A percentile compares a stretch with the other conserved stretches of the same genome.
Evolutionary conservation across 495 filamentous ascomycete genomes (phyloP).

Genomic region (Trichocladium antarcticum): DNA sequence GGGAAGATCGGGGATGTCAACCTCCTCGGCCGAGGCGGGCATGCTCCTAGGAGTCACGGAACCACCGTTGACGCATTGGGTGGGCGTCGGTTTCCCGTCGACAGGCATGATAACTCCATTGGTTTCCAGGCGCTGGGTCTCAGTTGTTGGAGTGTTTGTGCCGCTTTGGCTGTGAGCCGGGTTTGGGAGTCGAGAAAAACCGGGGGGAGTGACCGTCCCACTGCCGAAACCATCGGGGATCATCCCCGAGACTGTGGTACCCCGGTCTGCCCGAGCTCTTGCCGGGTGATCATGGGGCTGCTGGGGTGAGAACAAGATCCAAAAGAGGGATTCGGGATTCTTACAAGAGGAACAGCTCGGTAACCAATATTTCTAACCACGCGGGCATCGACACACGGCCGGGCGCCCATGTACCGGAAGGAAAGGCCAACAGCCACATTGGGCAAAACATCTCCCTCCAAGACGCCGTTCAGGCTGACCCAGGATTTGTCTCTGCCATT

Average conservation of each 20-base stretch:
- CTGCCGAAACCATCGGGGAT: too few relatives aligned
- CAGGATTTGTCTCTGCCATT: conserved; percentile 35
- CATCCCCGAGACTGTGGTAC: neutral
- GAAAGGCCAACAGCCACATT: conserved; percentile 35
- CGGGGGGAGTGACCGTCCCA: too few relatives aligned
- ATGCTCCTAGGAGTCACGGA: neutral
- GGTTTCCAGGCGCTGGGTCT: too few relatives aligned
- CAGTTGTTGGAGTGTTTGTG: too few relatives aligned
- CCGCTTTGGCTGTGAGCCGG: too few relatives aligned
- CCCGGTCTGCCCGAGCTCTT: neutral
- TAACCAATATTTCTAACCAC: conserved; percentile 29
- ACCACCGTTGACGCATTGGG: too few relatives aligned
- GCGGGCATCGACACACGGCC: conserved; percentile 25
- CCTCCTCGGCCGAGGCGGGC: neutral
- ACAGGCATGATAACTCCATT: too few relatives aligned
- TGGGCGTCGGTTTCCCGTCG: too few relatives aligned
- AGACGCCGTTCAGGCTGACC: conserved; percentile 40
- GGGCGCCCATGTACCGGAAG: conserved; percentile 21
- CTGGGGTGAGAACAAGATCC: neutral
- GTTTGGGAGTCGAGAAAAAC: too few relatives aligned
- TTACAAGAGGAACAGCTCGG: conserved; percentile 29
- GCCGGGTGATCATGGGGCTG: conserved; percentile 6
- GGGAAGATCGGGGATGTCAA: too few relatives aligned
- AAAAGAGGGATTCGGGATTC: neutral
- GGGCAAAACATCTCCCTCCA: conserved; percentile 34